Conservation (phyloP, 306 rosid genomes). For the Echinosophora koreensis region DNA sequence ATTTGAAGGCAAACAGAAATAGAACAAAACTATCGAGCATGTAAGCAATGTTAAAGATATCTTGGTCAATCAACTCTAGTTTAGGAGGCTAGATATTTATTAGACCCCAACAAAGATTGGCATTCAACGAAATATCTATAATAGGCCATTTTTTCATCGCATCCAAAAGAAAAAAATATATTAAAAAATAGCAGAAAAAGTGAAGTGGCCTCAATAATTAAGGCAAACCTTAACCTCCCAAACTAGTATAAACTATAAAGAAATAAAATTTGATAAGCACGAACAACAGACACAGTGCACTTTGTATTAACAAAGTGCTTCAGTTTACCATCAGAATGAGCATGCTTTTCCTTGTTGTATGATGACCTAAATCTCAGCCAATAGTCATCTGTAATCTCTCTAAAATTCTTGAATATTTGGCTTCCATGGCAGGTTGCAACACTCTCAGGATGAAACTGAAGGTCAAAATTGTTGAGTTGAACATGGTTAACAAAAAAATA, state of each 20-base stretch:
- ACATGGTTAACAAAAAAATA: conserved; percentile 32
- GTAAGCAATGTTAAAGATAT: conserved; percentile 28
- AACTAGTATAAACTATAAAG: conserved; percentile 15
- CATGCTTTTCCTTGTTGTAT: conserved; percentile 43
- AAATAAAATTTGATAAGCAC: conserved; percentile 15
- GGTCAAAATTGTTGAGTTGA: conserved; percentile 54
- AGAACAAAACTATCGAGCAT: conserved; percentile 34
- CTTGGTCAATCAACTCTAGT: conserved; percentile 18
- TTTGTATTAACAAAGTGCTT: conserved; percentile 35
- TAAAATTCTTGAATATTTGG: conserved; percentile 86
- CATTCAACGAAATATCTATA: conserved; percentile 35
- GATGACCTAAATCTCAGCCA: conserved; percentile 72
- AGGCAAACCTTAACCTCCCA: conserved; percentile 32
- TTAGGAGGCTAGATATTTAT: conserved; percentile 22
- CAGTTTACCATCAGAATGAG: conserved; percentile 69
- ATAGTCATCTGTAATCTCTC: conserved; percentile 81
- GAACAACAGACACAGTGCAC: conserved; percentile 19
- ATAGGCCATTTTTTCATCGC: conserved; percentile 23
- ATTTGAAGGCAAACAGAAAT: conserved; percentile 37
- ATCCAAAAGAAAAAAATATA: background rate
- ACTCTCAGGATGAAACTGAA: conserved; percentile 99
- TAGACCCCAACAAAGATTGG: conserved; percentile 19
- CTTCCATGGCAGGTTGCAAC: conserved; percentile 89
- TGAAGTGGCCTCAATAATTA: conserved; percentile 1
- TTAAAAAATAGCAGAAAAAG: conserved; percentile 14